phyloP scores from a whole-genome alignment of 768 basidiomycete species.

The Phylloporus sp. region DNA sequence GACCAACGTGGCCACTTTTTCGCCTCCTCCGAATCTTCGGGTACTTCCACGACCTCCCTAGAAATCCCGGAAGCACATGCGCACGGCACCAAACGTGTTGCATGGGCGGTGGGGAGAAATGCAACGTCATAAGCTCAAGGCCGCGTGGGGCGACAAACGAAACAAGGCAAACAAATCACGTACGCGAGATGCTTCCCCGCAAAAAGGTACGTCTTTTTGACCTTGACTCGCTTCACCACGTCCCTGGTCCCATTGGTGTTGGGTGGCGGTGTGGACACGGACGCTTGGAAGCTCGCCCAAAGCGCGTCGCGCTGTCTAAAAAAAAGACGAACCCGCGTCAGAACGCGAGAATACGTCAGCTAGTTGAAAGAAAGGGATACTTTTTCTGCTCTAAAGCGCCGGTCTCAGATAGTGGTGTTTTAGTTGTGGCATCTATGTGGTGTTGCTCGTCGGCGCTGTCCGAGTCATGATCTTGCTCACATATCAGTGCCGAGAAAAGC shows the following conservation, averaged over 20 bases:
- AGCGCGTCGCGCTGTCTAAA: conserved; percentile 55
- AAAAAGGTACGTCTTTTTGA: conserved; percentile 66
- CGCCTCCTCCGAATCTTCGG: conserved; percentile 68
- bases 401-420: conserved; percentile 16
- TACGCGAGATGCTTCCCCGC: conserved; percentile 75
- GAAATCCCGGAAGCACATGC: neutral
- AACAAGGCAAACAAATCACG: conserved; percentile 25
- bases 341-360: neutral
- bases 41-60: conserved; percentile 73
- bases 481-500: neutral
- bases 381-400: conserved; percentile 43
- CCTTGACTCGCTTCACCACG: conserved; percentile 49
- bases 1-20: conserved; percentile 65
- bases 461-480: conserved; percentile 26
- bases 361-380: conserved; percentile 31
- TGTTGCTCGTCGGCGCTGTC: conserved; percentile 37
- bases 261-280: conserved; percentile 36
- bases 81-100: no score
- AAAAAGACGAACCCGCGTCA: neutral
- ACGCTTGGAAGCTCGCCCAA: conserved; percentile 67
- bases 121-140: neutral
- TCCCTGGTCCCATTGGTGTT: conserved; percentile 2
- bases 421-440: conserved; percentile 31
- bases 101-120: no score
- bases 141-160: neutral